Conservation (phyloP, 495 filamentous ascomycete species). For the Tuber aestivum region DNA sequence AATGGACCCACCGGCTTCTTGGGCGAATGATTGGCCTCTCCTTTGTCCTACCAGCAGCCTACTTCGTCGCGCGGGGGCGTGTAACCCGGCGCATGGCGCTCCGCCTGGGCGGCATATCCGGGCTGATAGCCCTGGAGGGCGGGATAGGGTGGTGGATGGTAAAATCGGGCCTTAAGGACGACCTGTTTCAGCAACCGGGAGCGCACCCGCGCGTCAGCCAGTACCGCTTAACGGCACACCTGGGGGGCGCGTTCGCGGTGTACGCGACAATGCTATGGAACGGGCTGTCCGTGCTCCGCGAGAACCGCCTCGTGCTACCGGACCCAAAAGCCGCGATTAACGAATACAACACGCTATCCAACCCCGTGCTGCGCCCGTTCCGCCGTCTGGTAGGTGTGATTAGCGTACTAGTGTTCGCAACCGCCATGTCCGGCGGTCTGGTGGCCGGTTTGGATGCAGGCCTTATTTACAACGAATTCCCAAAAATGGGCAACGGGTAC, state of each 20-base stretch:
- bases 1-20: conserved; percentile 95
- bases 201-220: conserved; percentile 87
- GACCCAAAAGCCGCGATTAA: conserved; percentile 55
- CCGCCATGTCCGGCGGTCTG: conserved; percentile 85
- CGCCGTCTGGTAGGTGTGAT: conserved; percentile 67
- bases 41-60: conserved; percentile 78
- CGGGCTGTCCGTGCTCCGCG: conserved; percentile 75
- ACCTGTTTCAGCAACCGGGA: conserved; percentile 77
- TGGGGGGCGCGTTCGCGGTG: conserved; percentile 82
- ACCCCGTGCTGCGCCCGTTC: conserved; percentile 64
- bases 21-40: conserved; percentile 86
- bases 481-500: conserved; percentile 80
- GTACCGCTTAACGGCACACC: conserved; percentile 83
- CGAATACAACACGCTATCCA: conserved; percentile 54
- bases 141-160: conserved; percentile 99
- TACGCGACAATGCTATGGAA: conserved; percentile 93
- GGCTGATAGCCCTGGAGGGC: conserved; percentile 89
- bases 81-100: conserved; percentile 71
- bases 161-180: conserved; percentile 87
- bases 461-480: conserved; percentile 97
- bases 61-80: conserved; percentile 76
- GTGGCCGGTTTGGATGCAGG: conserved; percentile 94
- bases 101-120: conserved; percentile 74
- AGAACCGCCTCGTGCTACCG: conserved; percentile 57
- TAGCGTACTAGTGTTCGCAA: conserved; percentile 71